These are phyloP conservation scores for Xylaria sp. DNA, from an alignment of 2,329 filamentous ascomycete species.

Conservation along the genomic window DNA sequence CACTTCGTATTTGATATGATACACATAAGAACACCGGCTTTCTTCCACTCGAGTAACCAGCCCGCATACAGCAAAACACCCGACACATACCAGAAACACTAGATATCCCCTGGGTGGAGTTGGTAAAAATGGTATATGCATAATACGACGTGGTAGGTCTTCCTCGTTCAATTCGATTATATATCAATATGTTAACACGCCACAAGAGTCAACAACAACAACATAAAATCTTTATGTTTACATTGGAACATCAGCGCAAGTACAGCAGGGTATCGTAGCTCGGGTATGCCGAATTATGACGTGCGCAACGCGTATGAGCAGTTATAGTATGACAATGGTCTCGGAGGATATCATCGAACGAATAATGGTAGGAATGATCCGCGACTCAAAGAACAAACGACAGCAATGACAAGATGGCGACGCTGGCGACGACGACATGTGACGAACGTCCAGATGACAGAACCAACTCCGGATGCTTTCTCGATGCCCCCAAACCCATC, in stretches of 20 bases:
- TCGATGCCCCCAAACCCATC: constrained; percentile 33
- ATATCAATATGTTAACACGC: constrained; percentile 20
- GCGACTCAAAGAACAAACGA: constrained; percentile 30
- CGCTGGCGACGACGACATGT: constrained; percentile 31
- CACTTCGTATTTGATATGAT: constrained; percentile 14
- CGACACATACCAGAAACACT: background rate
- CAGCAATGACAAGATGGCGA: constrained; percentile 35
- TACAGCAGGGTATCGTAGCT: constrained; percentile 39
- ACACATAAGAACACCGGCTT: constrained; percentile 2
- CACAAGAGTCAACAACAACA: constrained; percentile 24
- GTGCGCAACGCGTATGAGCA: constrained; percentile 34
- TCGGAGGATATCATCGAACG: constrained; percentile 34
- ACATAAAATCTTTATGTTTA: constrained; percentile 32
- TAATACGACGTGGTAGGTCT: constrained; percentile 25
- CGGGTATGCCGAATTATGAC: constrained; percentile 35
- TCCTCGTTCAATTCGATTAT: constrained; percentile 18
- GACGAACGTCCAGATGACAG: constrained; percentile 35
- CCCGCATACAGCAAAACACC: constrained; percentile 4
- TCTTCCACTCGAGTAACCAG: background rate
- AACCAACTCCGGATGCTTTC: constrained; percentile 36
- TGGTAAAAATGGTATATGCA: background rate
- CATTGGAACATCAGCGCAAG: constrained; percentile 32
- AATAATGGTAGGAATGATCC: constrained; percentile 32
- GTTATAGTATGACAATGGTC: constrained; percentile 34
- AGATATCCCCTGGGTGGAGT: constrained; percentile 3